Conservation (phyloP, 2,329 filamentous ascomycete genomes). For the Fusarium miscanthi region DNA sequence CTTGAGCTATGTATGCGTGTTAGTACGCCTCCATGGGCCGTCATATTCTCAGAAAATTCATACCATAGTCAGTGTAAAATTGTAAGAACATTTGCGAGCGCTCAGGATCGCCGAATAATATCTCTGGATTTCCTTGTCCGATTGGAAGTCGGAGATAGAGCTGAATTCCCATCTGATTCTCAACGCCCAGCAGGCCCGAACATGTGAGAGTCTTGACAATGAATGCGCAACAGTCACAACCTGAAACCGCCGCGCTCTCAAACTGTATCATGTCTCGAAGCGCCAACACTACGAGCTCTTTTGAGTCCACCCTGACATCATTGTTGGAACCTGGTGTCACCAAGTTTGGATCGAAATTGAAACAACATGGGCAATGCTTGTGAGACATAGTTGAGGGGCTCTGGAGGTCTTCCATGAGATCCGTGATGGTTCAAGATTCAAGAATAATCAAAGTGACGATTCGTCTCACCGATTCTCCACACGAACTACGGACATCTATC, state of each 20-base stretch:
- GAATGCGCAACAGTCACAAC: conserved; percentile 20
- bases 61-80: conserved; percentile 22
- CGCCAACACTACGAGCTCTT: neutral
- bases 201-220: conserved; percentile 13
- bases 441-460: neutral
- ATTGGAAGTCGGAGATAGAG: conserved; percentile 20
- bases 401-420: neutral
- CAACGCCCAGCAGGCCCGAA: neutral
- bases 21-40: neutral
- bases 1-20: neutral
- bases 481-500: neutral
- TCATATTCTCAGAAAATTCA: neutral
- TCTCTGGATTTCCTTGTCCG: conserved; percentile 24
- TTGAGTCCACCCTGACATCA: conserved; percentile 5
- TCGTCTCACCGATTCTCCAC: neutral
- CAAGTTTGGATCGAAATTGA: conserved; percentile 4
- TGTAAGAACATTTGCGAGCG: conserved; percentile 7
- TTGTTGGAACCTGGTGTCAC: neutral
- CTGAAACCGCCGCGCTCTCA: neutral
- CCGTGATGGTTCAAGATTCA: neutral
- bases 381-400: neutral
- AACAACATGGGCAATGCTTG: conserved; percentile 14
- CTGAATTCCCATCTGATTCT: neutral
- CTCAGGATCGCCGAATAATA: neutral
- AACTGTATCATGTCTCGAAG: conserved; percentile 1